phyloP scores from a whole-genome alignment of 1,284 basidiomycete genomes.

The Fomitopsis schrenkii region DNA sequence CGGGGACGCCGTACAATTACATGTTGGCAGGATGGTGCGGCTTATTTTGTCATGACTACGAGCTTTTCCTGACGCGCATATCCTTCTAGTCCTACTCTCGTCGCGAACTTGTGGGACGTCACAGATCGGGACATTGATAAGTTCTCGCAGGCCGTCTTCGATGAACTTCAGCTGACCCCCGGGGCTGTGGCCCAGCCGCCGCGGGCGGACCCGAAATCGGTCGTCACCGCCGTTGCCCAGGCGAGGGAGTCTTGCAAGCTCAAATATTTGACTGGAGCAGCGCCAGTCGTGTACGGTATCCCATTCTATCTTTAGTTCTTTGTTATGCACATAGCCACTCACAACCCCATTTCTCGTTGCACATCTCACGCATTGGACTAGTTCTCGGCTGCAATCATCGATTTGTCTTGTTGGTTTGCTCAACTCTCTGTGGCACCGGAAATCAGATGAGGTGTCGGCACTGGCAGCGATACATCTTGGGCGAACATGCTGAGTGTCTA shows the following conservation, averaged over 20 bases:
- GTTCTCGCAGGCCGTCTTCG: constrained; percentile 83
- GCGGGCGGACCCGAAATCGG: constrained; percentile 36
- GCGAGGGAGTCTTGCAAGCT: constrained; percentile 83
- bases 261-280: constrained; percentile 93
- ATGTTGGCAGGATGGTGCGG: constrained; percentile 94
- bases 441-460: too few relatives aligned
- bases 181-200: constrained; percentile 31
- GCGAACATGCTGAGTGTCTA: too few relatives aligned
- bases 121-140: constrained; percentile 97
- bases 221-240: constrained; percentile 78
- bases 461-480: too few relatives aligned
- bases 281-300: constrained; percentile 92
- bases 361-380: neutral
- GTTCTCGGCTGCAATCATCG: neutral
- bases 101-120: constrained; percentile 97
- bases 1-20: constrained; percentile 91
- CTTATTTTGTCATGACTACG: neutral
- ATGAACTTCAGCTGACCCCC: constrained; percentile 59
- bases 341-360: neutral
- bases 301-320: constrained; percentile 68
- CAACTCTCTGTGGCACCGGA: too few relatives aligned
- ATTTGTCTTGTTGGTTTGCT: too few relatives aligned
- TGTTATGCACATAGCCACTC: neutral
- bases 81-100: constrained; percentile 73
- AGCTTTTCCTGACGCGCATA: neutral